Evolutionary conservation across 257 asterid species (phyloP), one percentile per base, ranked within the genome.

Genomic region (Lavandula angustifolia): DNA sequence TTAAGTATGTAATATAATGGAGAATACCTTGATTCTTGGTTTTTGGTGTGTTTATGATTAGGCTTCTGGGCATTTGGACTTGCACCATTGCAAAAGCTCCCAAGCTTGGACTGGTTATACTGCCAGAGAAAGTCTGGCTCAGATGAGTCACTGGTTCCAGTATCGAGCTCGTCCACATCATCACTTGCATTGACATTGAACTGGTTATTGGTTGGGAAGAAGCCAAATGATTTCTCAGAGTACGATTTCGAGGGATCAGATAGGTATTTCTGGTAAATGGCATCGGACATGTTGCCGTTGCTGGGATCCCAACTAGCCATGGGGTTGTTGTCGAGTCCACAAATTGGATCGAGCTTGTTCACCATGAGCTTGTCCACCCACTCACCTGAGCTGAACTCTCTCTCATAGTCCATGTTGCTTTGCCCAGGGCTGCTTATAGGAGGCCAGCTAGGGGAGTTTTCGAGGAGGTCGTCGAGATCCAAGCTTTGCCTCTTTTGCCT

Each of bases 361-460:
- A 91, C 96, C 96, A 91, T 91, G 64, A 88, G 78, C 82, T 91
- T 91, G 84, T 91, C 98, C 40, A 87, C 88, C 98, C 98, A 91
- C 54, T 85, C 98, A 32, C 91, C 90, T 0, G 89, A 75, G 76
- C 83, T 69, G 37, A 66, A 32, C 49, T 83, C 90, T 74, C 75
- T 78, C 6, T 84, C 90, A 44, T 82, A 84, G 7, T 75, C 88
- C 34, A 67, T 73, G 18, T 71, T 74, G 70, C 62, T 73, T 67
- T 71, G 84, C 44, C 67, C 17, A 4, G 85, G 76, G 73, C 79
- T 68, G 71, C 71, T 75, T 52, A 82, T 48, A 11, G 91, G 84
- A 4, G 86, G 86, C 96, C 95, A 89, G 4, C 85, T 73, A 60
- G 89, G 84, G 3, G 95, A 80, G 46, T 79, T 85, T n/a, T 78